phyloP scores from a whole-genome alignment of 805 yeast genomes.

The Candida jianshihensis region DNA sequence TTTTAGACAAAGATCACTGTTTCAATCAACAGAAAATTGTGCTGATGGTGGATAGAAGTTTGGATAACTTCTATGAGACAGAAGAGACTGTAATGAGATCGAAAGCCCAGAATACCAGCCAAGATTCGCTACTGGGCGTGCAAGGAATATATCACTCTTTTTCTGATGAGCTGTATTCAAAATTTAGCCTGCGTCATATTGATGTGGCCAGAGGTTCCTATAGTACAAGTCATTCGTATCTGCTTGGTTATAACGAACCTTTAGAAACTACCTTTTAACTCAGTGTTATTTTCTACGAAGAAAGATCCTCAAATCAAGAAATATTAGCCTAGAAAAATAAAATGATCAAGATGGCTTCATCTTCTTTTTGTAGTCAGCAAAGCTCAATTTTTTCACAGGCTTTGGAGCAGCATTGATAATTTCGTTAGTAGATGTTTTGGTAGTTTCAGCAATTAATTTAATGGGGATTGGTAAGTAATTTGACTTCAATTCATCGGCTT shows the following conservation, averaged over 20 bases:
- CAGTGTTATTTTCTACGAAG: too few species aligned
- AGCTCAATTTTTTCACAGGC: conserved; percentile 53
- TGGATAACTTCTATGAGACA: too few species aligned
- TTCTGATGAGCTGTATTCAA: conserved; percentile 1
- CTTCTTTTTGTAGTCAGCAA: conserved; percentile 69
- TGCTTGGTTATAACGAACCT: conserved; percentile 5
- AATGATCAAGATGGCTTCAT: conserved; percentile 20
- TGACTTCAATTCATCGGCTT: conserved; percentile 7
- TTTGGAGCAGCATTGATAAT: conserved; percentile 6
- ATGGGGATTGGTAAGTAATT: conserved; percentile 24
- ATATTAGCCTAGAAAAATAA: too few species aligned
- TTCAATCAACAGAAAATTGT: too few species aligned
- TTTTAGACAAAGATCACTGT: too few species aligned
- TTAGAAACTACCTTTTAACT: conserved; percentile 4
- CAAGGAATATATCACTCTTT: too few species aligned
- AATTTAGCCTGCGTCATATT: not conserved
- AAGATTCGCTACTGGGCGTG: too few species aligned
- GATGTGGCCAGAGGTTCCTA: not conserved
- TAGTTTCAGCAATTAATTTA: conserved; percentile 7
- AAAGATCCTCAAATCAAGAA: too few species aligned
- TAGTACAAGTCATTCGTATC: not conserved
- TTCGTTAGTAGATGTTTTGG: not conserved
- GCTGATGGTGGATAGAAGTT: too few species aligned
- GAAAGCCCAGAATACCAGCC: too few species aligned
- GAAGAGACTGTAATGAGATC: too few species aligned